Evolutionary conservation across 768 basidiomycete species (phyloP).

Genomic region (Mycena metata): DNA sequence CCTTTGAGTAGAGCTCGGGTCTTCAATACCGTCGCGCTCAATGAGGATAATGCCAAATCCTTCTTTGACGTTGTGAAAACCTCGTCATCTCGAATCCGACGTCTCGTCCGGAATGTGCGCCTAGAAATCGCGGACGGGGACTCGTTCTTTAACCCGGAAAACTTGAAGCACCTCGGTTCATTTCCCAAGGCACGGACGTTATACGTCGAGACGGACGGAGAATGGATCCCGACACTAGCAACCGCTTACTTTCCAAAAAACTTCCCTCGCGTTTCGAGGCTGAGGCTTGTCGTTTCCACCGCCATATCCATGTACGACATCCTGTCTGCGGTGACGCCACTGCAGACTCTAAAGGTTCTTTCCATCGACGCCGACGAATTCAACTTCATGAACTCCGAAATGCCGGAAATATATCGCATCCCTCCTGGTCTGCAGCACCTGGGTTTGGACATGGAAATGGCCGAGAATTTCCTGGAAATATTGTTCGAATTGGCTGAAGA

Average conservation of each 20-base stretch:
- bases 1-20: constrained; percentile 8
- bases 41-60: neutral
- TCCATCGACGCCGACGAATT: neutral
- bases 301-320: neutral
- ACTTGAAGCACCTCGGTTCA: neutral
- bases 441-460: neutral
- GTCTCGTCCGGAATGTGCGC: neutral
- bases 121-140: neutral
- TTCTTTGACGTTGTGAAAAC: constrained; percentile 7
- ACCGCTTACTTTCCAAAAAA: neutral
- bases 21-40: constrained; percentile 7
- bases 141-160: neutral
- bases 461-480: constrained; percentile 10
- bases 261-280: constrained; percentile 12
- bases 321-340: neutral
- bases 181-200: constrained; percentile 4
- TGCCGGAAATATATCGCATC: constrained; percentile 5
- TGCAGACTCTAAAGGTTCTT: constrained; percentile 3
- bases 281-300: neutral
- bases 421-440: neutral
- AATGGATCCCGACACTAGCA: neutral
- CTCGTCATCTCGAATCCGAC: neutral
- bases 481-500: neutral
- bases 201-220: neutral
- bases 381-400: neutral